A percentile compares a stretch with the other conserved stretches of the same genome.
These are phyloP conservation scores for Solidago caesia DNA, from an alignment of 129 eudicot species.

Conservation along the genomic window DNA sequence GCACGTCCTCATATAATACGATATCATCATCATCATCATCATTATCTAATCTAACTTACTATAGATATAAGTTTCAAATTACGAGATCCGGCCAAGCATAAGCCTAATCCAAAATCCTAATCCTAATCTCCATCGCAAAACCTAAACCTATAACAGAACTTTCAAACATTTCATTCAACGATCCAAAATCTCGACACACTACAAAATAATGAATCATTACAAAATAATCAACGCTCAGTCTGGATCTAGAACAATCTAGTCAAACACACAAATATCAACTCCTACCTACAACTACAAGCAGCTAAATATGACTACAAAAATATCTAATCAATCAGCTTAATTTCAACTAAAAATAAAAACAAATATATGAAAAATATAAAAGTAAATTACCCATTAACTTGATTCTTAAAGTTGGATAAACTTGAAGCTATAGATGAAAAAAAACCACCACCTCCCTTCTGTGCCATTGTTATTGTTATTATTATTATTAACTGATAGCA, in stretches of 20 bases:
- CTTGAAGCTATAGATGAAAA: constrained; percentile 60
- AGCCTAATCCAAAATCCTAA: neutral
- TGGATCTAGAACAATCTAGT: no score
- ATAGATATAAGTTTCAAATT: neutral
- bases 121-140: constrained; percentile 11
- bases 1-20: no score
- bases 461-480: constrained; percentile 31
- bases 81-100: neutral
- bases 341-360: no score
- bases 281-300: no score
- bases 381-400: constrained; percentile 54
- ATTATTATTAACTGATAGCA: neutral
- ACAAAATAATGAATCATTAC: neutral
- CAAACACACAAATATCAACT: no score
- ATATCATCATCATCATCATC: no score
- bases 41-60: no score
- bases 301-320: no score
- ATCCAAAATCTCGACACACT: constrained; percentile 5
- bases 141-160: neutral
- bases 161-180: neutral
- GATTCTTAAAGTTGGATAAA: constrained; percentile 45
- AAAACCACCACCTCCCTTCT: constrained; percentile 49
- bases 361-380: no score
- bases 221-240: no score
- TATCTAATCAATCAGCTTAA: no score